Base-by-base conservation (phyloP, 225 moss, liverwort and hornwort species). In the Physcomitrellopsis africana region DNA sequence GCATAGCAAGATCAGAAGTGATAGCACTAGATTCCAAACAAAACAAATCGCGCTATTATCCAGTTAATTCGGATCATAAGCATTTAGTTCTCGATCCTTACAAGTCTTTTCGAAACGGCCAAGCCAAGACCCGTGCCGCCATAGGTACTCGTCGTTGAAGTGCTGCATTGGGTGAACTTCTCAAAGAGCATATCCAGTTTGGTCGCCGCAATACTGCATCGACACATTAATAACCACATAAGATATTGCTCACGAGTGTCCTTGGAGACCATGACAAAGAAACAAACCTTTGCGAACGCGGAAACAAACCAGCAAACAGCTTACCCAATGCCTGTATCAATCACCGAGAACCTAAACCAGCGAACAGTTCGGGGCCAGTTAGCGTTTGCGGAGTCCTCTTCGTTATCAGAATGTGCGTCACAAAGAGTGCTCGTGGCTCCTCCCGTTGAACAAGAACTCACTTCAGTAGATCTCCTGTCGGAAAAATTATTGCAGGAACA, bases 51-150 rank as follows among this genome's bases (percentile, higher is more conserved):
- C 32, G 32, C 7, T 37, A 4, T 37, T 37, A 37, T 37, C 32
- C 7, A 37, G 7, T 37, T 37, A 37, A 4, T 37, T 37, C 4
- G 32, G 32, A 7, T 37, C 32, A 37, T 37, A 37, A 37, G 32
- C 32, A 37, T 37, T 37, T 7, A 5, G 5, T 37, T 37, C 32
- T 37, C 32, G 3, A 37, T 37, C 7, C 70, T 59, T 80, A 95
- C 95, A 63, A 95, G 81, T 67, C 86, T 83, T 85, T 93, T 95
- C 60, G 89, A 95, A 63, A 95, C 91, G 52, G 94, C 94, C 77
- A 95, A 70, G 61, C 94, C 92, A 49, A 95, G 87, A 8, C 94
- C 94, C 5, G 92, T 95, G 26, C 94, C 94, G 16, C 94, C 92
- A 42, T 94, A 92, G 29, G 90, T 90, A 23, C 83, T 76, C 23